Conservation (phyloP, 306 rosid species). For the Albizia julibrissin region DNA sequence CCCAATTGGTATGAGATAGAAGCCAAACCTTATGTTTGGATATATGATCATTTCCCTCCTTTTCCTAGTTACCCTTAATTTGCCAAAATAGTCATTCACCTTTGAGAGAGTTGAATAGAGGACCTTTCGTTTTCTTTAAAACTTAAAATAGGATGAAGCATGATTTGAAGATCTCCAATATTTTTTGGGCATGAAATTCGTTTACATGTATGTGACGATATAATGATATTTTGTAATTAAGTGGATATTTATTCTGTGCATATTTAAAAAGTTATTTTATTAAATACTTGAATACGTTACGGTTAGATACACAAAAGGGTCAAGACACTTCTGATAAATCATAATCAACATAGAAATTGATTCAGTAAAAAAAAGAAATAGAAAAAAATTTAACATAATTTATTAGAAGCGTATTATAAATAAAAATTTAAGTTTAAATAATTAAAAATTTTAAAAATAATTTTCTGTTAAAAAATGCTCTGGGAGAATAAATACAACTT, state of each 20-base stretch:
- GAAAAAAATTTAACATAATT: neutral
- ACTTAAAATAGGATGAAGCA: neutral
- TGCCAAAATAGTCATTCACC: constrained; percentile 15
- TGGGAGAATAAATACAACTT: neutral
- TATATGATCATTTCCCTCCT: neutral
- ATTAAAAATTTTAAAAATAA: neutral
- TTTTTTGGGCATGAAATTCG: neutral
- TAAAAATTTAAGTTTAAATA: neutral
- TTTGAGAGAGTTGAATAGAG: constrained; percentile 18
- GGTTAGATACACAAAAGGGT: neutral
- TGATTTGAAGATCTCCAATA: neutral
- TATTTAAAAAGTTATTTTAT: neutral
- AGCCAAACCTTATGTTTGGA: constrained; percentile 1
- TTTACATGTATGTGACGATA: neutral
- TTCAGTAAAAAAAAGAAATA: neutral
- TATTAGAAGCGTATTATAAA: neutral
- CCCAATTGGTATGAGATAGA: constrained; percentile 30
- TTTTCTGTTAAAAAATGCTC: neutral
- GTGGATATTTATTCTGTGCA: neutral
- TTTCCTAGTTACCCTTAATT: neutral
- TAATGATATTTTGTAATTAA: neutral
- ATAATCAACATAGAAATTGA: neutral
- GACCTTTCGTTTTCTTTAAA: constrained; percentile 27
- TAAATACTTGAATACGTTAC: neutral
- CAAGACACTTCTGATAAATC: neutral